These are phyloP conservation scores for Lagerstroemia speciosa DNA, from an alignment of 345 rosid species.

Conservation along the genomic window DNA sequence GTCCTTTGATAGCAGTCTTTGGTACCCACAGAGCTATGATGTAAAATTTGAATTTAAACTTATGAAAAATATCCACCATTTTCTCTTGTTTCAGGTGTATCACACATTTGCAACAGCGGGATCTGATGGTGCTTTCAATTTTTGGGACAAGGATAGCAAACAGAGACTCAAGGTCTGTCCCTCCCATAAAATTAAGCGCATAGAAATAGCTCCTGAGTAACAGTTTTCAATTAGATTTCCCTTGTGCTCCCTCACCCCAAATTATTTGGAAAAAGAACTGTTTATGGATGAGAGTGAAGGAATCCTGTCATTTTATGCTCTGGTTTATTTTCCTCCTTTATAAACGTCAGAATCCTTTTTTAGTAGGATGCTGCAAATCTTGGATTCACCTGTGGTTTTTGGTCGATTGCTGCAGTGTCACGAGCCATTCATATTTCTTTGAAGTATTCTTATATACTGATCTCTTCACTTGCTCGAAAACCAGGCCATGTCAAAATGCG, in stretches of 20 bases:
- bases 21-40: not conserved
- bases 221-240: not conserved
- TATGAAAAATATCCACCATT: not conserved
- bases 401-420: not conserved
- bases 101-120: conserved; percentile 99
- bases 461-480: conserved; percentile 4
- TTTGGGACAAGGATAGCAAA: conserved; percentile 99
- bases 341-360: not conserved
- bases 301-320: not conserved
- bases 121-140: conserved; percentile 93
- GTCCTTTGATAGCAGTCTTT: not conserved
- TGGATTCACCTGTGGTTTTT: not conserved
- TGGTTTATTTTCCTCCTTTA: not conserved
- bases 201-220: not conserved
- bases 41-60: not conserved
- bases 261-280: not conserved
- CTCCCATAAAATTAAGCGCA: not conserved
- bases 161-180: conserved; percentile 82
- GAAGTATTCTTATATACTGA: not conserved
- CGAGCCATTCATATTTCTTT: not conserved
- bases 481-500: conserved; percentile 88
- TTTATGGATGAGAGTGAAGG: not conserved
- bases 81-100: conserved; percentile 47
- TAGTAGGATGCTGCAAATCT: not conserved
- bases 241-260: not conserved